These are phyloP conservation scores for Lichtheimia hyalospora DNA, from an alignment of 371 early-diverging fungal genomes.

Conservation along the genomic window DNA sequence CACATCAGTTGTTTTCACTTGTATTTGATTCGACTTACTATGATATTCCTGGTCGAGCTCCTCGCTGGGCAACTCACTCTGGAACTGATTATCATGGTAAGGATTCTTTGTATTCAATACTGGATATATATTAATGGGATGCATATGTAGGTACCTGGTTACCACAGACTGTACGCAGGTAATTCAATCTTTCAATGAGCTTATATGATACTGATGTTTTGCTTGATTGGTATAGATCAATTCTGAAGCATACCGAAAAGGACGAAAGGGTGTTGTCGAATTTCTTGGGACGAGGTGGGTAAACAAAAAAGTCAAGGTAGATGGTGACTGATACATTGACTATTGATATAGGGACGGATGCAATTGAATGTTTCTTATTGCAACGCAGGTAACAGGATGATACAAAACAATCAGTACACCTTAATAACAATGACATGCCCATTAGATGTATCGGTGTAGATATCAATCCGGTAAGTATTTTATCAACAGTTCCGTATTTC, in stretches of 20 bases:
- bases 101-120: neutral
- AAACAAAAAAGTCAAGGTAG: neutral
- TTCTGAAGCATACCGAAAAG: conserved; percentile 72
- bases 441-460: conserved; percentile 81
- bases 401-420: neutral
- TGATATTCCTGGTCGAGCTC: conserved; percentile 89
- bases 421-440: too few species aligned
- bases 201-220: neutral
- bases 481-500: neutral
- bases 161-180: conserved; percentile 87
- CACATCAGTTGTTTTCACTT: conserved; percentile 78
- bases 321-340: neutral
- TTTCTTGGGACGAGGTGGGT: conserved; percentile 82
- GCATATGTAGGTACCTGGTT: conserved; percentile 82
- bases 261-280: conserved; percentile 86
- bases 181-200: conserved; percentile 2
- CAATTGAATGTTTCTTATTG: conserved; percentile 86
- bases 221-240: conserved; percentile 44
- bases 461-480: conserved; percentile 74
- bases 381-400: conserved; percentile 61
- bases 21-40: conserved; percentile 80
- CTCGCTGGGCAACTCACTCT: conserved; percentile 90
- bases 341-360: conserved; percentile 68
- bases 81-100: conserved; percentile 88
- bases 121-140: neutral